These are phyloP conservation scores for Ophiognomonia clavigignenti-juglandacearum DNA, from an alignment of 2,329 filamentous ascomycete genomes.

Conservation along the genomic window DNA sequence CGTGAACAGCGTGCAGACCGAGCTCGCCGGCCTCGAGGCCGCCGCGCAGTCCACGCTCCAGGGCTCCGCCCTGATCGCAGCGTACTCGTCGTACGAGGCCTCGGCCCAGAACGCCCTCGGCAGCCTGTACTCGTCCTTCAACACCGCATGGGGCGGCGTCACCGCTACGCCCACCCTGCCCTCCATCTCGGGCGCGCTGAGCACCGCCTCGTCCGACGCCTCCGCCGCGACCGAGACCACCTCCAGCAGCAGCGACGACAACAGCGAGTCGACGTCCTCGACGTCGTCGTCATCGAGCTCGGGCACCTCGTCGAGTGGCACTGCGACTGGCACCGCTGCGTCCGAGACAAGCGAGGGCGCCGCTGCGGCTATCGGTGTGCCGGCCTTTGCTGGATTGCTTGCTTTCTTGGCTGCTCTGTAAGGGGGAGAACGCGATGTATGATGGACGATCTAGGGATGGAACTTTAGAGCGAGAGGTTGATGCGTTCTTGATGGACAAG, in stretches of 20 bases:
- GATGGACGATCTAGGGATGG: neutral
- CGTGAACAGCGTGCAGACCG: neutral
- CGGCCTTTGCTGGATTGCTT: neutral
- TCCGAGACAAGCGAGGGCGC: neutral
- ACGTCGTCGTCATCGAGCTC: neutral
- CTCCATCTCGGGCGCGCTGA: neutral
- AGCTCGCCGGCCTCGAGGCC: neutral
- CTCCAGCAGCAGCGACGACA: neutral
- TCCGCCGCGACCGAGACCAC: neutral
- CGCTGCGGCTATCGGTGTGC: neutral
- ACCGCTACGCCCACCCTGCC: neutral
- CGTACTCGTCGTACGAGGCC: neutral
- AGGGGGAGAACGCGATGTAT: neutral
- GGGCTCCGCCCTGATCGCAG: neutral
- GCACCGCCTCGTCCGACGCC: neutral
- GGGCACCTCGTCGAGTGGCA: neutral
- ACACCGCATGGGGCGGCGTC: neutral
- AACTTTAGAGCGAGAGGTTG: neutral
- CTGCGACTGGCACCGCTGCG: slow-evolving; percentile 1
- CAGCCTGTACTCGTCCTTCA: slow-evolving; percentile 4
- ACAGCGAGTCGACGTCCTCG: neutral
- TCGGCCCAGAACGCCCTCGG: neutral
- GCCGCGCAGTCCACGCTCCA: neutral
- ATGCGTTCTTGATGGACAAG: neutral
- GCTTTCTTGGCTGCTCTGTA: slow-evolving; percentile 6